phyloP scores from a whole-genome alignment of 2,329 filamentous ascomycete species.

The Aspergillus alliaceus region DNA sequence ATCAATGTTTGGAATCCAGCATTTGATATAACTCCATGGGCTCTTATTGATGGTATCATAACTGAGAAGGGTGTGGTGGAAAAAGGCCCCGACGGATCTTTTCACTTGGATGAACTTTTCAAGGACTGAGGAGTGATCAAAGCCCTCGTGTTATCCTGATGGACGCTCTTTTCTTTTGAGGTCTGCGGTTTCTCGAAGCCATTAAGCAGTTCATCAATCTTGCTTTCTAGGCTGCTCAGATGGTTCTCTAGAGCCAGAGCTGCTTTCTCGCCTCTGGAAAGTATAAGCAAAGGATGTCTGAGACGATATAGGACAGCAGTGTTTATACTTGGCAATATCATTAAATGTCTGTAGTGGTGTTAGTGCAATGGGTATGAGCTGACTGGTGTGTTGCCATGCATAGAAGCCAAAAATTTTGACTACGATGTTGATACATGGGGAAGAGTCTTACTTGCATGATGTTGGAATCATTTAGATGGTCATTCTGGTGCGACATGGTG shows the following conservation, averaged over 20 bases:
- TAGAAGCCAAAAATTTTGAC: neutral
- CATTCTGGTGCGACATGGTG: neutral
- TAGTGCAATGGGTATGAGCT: neutral
- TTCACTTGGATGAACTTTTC: conserved; percentile 53
- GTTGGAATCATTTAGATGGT: neutral
- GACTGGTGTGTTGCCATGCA: neutral
- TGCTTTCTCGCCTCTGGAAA: conserved; percentile 53
- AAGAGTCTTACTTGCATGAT: neutral
- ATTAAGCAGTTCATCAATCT: conserved; percentile 40
- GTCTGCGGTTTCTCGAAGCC: conserved; percentile 1
- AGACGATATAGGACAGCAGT: neutral
- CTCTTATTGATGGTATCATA: conserved; percentile 88
- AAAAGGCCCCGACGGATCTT: conserved; percentile 69
- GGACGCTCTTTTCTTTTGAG: neutral
- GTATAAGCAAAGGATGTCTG: conserved; percentile 1
- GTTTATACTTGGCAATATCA: conserved; percentile 11
- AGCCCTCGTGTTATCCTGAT: neutral
- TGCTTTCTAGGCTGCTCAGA: conserved; percentile 54
- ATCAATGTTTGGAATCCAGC: conserved; percentile 95
- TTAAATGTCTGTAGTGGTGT: conserved; percentile 7
- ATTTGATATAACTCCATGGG: conserved; percentile 90
- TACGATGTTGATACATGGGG: neutral
- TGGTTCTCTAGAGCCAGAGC: conserved; percentile 57
- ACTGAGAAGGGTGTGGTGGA: conserved; percentile 88
- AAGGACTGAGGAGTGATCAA: conserved; percentile 6